Evolutionary conservation across 768 basidiomycete genomes (phyloP).

Genomic region (Aureoboletus auriporus): DNA sequence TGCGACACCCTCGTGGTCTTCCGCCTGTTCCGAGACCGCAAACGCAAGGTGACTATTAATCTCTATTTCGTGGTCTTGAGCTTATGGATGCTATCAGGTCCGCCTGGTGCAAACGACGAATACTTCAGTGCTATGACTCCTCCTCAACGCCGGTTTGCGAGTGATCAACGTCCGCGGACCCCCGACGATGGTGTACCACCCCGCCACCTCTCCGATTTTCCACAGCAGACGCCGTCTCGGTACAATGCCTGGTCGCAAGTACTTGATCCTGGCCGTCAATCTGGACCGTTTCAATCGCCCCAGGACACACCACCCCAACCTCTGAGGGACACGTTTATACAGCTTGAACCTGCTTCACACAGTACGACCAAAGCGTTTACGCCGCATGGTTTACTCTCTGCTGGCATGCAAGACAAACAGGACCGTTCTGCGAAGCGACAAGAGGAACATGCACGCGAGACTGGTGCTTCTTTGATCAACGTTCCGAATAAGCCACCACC

Average conservation of each 20-base stretch:
- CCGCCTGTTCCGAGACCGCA: constrained; percentile 57
- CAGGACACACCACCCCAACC: constrained; percentile 32
- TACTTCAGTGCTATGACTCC: constrained; percentile 28
- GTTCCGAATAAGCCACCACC: constrained; percentile 94
- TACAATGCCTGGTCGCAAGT: constrained; percentile 88
- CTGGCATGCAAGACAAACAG: constrained; percentile 92
- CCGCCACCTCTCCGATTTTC: constrained; percentile 53
- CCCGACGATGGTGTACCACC: constrained; percentile 54
- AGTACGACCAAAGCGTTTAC: constrained; percentile 92
- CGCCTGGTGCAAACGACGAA: constrained; percentile 43
- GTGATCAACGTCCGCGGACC: constrained; percentile 55
- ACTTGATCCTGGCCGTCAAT: constrained; percentile 62
- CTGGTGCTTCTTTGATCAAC: constrained; percentile 88
- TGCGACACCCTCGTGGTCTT: constrained; percentile 57
- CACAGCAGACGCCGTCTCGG: constrained; percentile 46
- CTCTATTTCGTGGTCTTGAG: neutral
- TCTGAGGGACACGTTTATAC: constrained; percentile 60
- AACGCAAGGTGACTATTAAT: constrained; percentile 39
- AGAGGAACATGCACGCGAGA: constrained; percentile 90
- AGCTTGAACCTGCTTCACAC: constrained; percentile 65
- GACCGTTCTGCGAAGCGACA: constrained; percentile 94
- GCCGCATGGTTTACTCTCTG: constrained; percentile 90
- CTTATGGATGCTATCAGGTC: constrained; percentile 12
- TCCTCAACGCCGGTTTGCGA: constrained; percentile 45
- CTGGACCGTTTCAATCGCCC: constrained; percentile 35